Conservation (phyloP, 768 basidiomycete species). For the Pholiota conissans region DNA sequence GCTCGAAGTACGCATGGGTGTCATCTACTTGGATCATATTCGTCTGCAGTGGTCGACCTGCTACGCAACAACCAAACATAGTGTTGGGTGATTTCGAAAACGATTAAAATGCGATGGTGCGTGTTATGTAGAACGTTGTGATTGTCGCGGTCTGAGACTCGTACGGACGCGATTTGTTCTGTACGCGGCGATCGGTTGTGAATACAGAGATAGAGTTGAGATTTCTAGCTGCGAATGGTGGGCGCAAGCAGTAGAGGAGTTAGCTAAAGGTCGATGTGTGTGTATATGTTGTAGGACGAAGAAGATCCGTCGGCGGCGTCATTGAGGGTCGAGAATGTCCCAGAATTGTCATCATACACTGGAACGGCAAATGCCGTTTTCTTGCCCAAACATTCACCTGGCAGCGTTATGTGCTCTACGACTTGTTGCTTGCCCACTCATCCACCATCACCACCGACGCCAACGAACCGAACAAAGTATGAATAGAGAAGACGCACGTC, state of each 20-base stretch:
- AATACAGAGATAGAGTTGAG: not conserved
- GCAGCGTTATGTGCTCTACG: too few relatives aligned
- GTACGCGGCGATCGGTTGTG: not conserved
- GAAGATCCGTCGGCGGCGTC: not conserved
- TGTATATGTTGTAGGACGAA: not conserved
- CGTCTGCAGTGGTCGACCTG: slow-evolving; percentile 77
- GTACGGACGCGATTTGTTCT: not conserved
- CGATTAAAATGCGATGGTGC: not conserved
- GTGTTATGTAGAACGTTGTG: not conserved
- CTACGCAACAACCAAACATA: slow-evolving; percentile 83
- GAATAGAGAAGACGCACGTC: too few relatives aligned
- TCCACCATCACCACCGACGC: too few relatives aligned
- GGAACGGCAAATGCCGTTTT: too few relatives aligned
- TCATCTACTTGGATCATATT: slow-evolving; percentile 81
- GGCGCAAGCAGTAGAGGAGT: not conserved
- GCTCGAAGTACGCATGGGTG: slow-evolving; percentile 79
- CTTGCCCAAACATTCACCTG: too few relatives aligned
- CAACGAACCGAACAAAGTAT: too few relatives aligned
- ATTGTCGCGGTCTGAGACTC: not conserved
- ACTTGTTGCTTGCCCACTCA: too few relatives aligned
- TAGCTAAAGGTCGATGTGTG: not conserved
- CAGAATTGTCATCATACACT: not conserved
- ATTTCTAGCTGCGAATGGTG: not conserved
- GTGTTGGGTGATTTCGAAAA: not conserved
- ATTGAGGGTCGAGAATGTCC: slow-evolving; percentile 6